Conservation (phyloP, 2,329 filamentous ascomycete species). For the Ophiosphaerella herpotricha region DNA sequence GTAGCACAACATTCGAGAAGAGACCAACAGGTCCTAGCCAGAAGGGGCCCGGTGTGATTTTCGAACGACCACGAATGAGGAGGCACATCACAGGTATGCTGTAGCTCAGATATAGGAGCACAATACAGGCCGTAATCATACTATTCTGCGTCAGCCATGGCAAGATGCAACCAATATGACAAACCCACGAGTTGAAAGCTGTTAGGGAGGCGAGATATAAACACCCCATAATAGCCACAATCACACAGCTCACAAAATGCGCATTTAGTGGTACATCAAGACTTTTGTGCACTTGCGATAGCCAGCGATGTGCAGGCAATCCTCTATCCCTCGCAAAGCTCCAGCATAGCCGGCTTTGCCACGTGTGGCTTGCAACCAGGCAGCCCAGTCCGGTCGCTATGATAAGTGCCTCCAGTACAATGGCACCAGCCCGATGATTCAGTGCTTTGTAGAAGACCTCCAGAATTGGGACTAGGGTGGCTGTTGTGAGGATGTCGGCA, state of each 20-base stretch:
- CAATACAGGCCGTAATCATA: constrained; percentile 51
- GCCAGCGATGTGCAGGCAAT: constrained; percentile 50
- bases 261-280: constrained; percentile 54
- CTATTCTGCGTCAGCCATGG: constrained; percentile 19
- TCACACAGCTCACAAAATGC: constrained; percentile 49
- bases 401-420: constrained; percentile 53
- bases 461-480: constrained; percentile 54
- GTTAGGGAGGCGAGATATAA: constrained; percentile 51
- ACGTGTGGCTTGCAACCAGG: constrained; percentile 55
- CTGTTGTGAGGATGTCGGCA: constrained; percentile 43
- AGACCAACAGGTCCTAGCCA: constrained; percentile 53
- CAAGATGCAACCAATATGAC: background rate
- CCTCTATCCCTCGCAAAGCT: constrained; percentile 59
- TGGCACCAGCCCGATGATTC: constrained; percentile 50
- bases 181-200: constrained; percentile 48
- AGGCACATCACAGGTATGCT: constrained; percentile 52
- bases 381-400: constrained; percentile 55
- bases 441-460: constrained; percentile 54
- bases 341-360: constrained; percentile 58
- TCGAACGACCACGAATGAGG: constrained; percentile 51
- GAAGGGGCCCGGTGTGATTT: constrained; percentile 52
- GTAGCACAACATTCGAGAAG: constrained; percentile 50
- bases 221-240: constrained; percentile 53
- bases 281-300: constrained; percentile 47
- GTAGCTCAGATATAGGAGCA: constrained; percentile 47